Base-by-base conservation (phyloP, 805 yeast genomes). In the Candida verbasci region DNA sequence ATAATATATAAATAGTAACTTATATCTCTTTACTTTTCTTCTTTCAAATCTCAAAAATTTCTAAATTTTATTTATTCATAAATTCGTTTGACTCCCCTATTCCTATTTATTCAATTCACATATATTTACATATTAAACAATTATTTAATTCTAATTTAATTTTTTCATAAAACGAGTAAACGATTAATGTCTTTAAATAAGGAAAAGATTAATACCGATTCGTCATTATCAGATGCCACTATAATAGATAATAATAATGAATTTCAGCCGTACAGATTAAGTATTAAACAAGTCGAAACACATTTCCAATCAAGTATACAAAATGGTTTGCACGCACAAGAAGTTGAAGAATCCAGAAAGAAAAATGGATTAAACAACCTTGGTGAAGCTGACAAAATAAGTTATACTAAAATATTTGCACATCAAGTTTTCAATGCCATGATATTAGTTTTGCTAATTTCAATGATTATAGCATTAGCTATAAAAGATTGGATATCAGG, bases 311-410 rank as follows among this genome's bases (percentile, higher is more conserved):
- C 85, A 2, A 61, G 70, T 46, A 43, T 56, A 12, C 56, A 59
- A 4, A 60, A 63, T 35, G 93, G 93, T 4, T 64, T 79, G 16
- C 41, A 46, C 16, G 23, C 36, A 4, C 29, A 17, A 9, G 44
- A 48, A 37, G 57, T 52, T 10, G 29, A 40, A 12, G 31, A 40
- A 12, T 29, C 23, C 6, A 35, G 44, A 17, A 26, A 40, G 12
- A 39, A 28, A n/a, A 43, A 38, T 34, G 61, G 61, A 4, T 43
- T 47, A 11, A 62, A 61, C 40, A 48, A 39, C 23, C 48, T 62
- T 22, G 68, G 68, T 7, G 56, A 52, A 15, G 62, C 45, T 23
- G 56, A 53, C 4, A 47, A 46, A 24, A 57, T 62, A 38, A 56
- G 62, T 16, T 43, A 49, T 31, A 22, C 52, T 3, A 49, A 50